Evolutionary conservation across 257 asterid species (phyloP), one percentile per base, ranked within the genome.

Genomic region (Apocynum venetum): DNA sequence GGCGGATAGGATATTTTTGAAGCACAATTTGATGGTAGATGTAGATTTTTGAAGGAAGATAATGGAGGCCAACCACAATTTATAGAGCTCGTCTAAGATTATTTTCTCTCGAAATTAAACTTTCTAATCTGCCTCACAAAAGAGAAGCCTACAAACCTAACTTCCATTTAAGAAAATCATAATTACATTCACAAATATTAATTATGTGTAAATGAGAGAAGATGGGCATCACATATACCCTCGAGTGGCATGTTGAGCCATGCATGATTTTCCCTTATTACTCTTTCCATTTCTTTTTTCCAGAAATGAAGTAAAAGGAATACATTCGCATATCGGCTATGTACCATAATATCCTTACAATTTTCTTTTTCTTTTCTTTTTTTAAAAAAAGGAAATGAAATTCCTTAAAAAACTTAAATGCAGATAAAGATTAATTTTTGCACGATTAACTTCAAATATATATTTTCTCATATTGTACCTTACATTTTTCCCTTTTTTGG

Each of bases 131-230:
- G 61, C 74, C 70, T 81, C 75, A 80, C 68, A 47, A 77, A 64
- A 71, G 76, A 73, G 61, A 76, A 77, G 74, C 89, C 86, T 83
- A 89, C 80, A 80, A 25, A 89, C 95, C 97, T 86, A 88, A 88
- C 88, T 87, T 86, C 76, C 79, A 77, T 74, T 81, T 79, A 76
- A 77, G 46, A 57, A 8, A 15, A 68, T 36, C 55, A 38, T 36
- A 72, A 59, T 47, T 14, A 63, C 38, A 56, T 40, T 49, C 7
- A 46, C 19, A 59, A 41, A 40, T 25, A 31, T 44, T 46, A 46
- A 71, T 69, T 82, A 76, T 68, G 63, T n/a, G 53, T 13, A 40
- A 64, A 43, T 74, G 11, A 55, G 44, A 66, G 52, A 43, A 41
- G 36, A 25, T 68, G 59, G 36, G 60, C 75, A 71, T 71, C 44